These are phyloP conservation scores for Alnus glutinosa DNA, from an alignment of 306 rosid species.

Conservation along the genomic window DNA sequence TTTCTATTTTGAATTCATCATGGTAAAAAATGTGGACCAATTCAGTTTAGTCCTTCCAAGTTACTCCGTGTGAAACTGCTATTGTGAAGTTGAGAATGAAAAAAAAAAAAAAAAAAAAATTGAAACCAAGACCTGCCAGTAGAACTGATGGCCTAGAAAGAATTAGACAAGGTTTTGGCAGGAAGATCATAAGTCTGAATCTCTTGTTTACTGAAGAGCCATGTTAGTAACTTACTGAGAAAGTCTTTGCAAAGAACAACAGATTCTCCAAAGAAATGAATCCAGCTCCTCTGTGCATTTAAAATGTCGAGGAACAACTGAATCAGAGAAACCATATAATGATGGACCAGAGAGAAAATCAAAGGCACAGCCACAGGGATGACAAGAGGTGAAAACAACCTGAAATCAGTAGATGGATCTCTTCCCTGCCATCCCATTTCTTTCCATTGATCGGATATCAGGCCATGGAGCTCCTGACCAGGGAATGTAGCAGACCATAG, in stretches of 20 bases:
- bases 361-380: not conserved
- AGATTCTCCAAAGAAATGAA: constrained; percentile 94
- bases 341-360: constrained; percentile 1
- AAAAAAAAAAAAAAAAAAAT: not conserved
- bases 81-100: not conserved
- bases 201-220: not conserved
- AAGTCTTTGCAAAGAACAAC: constrained; percentile 79
- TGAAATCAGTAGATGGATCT: constrained; percentile 95
- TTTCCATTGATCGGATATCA: constrained; percentile 95
- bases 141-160: not conserved
- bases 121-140: not conserved
- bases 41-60: not conserved
- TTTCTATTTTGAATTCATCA: not conserved
- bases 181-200: no score
- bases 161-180: no score
- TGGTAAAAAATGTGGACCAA: not conserved
- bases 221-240: constrained; percentile 53
- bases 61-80: not conserved
- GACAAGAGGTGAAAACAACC: constrained; percentile 45
- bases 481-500: constrained; percentile 82
- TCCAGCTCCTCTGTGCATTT: constrained; percentile 77
- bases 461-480: constrained; percentile 65
- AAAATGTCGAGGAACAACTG: constrained; percentile 19
- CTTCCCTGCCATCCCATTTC: constrained; percentile 99
- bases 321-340: constrained; percentile 14